These are phyloP conservation scores for Magnolia changhungtana DNA, from an alignment of 164 flowering plant genomes.

Conservation along the genomic window DNA sequence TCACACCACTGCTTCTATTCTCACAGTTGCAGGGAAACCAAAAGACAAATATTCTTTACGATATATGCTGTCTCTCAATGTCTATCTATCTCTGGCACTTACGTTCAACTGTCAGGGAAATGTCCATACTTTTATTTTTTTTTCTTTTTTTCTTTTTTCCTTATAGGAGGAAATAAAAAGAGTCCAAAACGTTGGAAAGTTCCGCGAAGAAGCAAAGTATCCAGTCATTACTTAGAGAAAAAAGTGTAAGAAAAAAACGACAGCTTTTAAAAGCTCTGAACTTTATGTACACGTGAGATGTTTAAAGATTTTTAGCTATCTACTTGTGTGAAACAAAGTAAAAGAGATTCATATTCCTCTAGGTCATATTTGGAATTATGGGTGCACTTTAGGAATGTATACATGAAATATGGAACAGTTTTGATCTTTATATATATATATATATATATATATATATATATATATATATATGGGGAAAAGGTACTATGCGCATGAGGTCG, in stretches of 20 bases:
- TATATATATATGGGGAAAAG: too few relatives aligned
- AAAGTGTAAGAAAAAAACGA: not conserved
- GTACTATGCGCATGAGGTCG: too few relatives aligned
- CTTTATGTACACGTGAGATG: slow-evolving; percentile 6
- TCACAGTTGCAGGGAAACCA: not conserved
- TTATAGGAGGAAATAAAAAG: not conserved
- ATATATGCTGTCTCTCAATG: not conserved
- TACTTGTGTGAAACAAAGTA: not conserved
- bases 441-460: too few relatives aligned
- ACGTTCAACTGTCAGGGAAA: not conserved
- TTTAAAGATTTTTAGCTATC: not conserved
- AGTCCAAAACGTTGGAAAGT: not conserved
- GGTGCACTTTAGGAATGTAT: too few relatives aligned
- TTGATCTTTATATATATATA: too few relatives aligned
- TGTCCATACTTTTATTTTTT: not conserved
- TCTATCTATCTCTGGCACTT: not conserved
- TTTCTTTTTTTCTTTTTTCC: too few relatives aligned
- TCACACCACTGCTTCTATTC: not conserved
- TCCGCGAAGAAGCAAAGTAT: not conserved
- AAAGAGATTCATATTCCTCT: too few relatives aligned
- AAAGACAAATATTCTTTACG: not conserved
- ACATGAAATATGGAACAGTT: too few relatives aligned
- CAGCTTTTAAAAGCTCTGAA: not conserved
- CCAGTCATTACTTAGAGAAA: not conserved
- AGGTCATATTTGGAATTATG: too few relatives aligned